phyloP scores from a whole-genome alignment of 2,329 filamentous ascomycete species.

The Westerdykella ornata region DNA sequence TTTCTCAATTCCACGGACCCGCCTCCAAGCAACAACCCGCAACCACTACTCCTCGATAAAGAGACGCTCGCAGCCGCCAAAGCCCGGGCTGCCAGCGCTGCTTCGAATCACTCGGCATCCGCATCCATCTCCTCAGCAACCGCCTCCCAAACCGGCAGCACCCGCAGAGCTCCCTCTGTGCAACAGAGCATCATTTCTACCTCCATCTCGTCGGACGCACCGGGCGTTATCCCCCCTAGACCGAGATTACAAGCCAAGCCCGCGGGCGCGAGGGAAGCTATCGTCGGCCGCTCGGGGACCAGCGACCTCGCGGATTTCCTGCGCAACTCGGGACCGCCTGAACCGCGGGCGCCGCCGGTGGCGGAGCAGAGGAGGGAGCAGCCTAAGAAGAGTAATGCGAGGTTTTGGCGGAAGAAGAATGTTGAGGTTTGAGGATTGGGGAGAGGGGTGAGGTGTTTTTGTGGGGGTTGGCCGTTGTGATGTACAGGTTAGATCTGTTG shows the following conservation, averaged over 20 bases:
- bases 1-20: constrained; percentile 66
- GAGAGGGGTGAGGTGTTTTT: not conserved
- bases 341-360: constrained; percentile 8
- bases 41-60: constrained; percentile 30
- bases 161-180: not conserved
- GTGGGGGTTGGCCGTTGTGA: not conserved
- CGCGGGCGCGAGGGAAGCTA: constrained; percentile 17
- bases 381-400: constrained; percentile 23
- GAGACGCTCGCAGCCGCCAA: constrained; percentile 31
- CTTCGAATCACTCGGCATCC: constrained; percentile 1
- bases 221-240: constrained; percentile 16
- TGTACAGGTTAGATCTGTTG: too few relatives aligned
- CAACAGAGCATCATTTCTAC: constrained; percentile 11
- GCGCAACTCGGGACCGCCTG: constrained; percentile 36
- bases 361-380: constrained; percentile 24
- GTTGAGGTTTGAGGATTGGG: not conserved
- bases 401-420: constrained; percentile 32
- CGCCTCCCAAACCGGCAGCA: constrained; percentile 12
- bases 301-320: constrained; percentile 42
- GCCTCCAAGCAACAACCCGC: constrained; percentile 37
- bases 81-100: constrained; percentile 17
- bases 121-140: constrained; percentile 10
- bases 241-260: constrained; percentile 24
- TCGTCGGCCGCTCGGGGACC: constrained; percentile 24
- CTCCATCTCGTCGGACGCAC: constrained; percentile 15